phyloP scores from a whole-genome alignment of 2,329 filamentous ascomycete genomes.

The Colletotrichum sp. region DNA sequence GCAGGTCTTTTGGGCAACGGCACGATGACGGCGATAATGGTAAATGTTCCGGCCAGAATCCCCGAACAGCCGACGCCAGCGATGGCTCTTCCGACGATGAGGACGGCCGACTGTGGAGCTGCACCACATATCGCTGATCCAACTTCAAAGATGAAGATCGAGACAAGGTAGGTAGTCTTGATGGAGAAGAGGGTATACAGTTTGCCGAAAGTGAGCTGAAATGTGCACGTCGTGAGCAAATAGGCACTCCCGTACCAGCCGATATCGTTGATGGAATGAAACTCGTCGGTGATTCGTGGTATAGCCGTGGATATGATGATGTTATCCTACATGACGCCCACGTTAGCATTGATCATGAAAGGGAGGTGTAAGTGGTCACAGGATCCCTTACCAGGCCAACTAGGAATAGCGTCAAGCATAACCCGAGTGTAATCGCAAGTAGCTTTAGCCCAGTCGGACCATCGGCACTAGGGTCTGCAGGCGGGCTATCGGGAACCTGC shows the following conservation, averaged over 20 bases:
- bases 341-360: not conserved
- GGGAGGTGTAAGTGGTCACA: not conserved
- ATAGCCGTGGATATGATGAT: slow-evolving; percentile 42
- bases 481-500: not conserved
- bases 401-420: slow-evolving; percentile 6
- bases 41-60: slow-evolving; percentile 34
- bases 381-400: not conserved
- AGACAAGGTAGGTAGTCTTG: slow-evolving; percentile 28
- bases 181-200: slow-evolving; percentile 32
- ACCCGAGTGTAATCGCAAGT: not conserved
- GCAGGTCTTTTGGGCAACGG: slow-evolving; percentile 35
- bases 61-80: slow-evolving; percentile 39
- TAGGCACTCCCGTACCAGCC: slow-evolving; percentile 38
- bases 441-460: not conserved
- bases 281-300: slow-evolving; percentile 34
- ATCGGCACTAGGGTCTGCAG: not conserved
- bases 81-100: slow-evolving; percentile 41
- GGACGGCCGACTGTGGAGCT: slow-evolving; percentile 32
- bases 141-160: slow-evolving; percentile 27
- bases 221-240: slow-evolving; percentile 27
- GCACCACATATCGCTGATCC: slow-evolving; percentile 27
- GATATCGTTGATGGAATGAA: slow-evolving; percentile 45
- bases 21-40: slow-evolving; percentile 42
- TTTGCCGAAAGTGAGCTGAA: slow-evolving; percentile 29
- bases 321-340: slow-evolving; percentile 29